Conservation (phyloP, 2,329 filamentous ascomycete species). For the Stachybotrys chartarum region DNA sequence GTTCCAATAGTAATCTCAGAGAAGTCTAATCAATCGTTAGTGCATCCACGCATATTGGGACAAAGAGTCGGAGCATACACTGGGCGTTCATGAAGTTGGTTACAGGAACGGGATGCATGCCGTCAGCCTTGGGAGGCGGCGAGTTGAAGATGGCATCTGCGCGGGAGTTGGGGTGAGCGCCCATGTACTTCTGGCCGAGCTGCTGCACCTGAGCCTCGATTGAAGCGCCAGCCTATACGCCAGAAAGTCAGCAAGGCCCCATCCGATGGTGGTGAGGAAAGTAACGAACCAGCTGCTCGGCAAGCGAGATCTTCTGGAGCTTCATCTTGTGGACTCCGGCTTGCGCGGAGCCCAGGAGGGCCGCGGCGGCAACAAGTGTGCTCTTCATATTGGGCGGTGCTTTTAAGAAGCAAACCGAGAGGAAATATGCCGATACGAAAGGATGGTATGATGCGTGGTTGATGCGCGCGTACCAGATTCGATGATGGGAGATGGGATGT, state of each 20-base stretch:
- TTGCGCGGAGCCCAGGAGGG: conserved; percentile 74
- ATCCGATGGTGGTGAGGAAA: not conserved
- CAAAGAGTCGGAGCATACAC: conserved; percentile 52
- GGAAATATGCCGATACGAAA: not conserved
- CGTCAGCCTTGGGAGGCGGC: conserved; percentile 56
- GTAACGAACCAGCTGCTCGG: conserved; percentile 78
- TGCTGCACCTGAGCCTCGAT: conserved; percentile 75
- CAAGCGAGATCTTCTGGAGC: conserved; percentile 90
- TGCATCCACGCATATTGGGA: too few species aligned
- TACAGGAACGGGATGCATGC: conserved; percentile 75
- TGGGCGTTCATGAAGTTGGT: conserved; percentile 98
- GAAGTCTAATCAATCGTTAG: conserved; percentile 59
- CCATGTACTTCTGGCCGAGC: conserved; percentile 95
- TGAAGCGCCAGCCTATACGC: conserved; percentile 63
- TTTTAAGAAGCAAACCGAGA: conserved; percentile 3
- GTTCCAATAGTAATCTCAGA: conserved; percentile 91
- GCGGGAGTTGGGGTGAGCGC: conserved; percentile 59
- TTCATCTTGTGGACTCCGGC: conserved; percentile 93
- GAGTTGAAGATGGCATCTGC: conserved; percentile 75
- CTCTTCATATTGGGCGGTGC: conserved; percentile 68
- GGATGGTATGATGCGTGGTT: not conserved
- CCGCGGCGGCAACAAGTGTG: conserved; percentile 68
- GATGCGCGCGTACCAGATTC: not conserved
- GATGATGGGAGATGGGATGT: not conserved
- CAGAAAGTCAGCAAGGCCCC: not conserved